These are phyloP conservation scores for Pyricularia grisea DNA, from an alignment of 2,329 filamentous ascomycete genomes.

Conservation along the genomic window DNA sequence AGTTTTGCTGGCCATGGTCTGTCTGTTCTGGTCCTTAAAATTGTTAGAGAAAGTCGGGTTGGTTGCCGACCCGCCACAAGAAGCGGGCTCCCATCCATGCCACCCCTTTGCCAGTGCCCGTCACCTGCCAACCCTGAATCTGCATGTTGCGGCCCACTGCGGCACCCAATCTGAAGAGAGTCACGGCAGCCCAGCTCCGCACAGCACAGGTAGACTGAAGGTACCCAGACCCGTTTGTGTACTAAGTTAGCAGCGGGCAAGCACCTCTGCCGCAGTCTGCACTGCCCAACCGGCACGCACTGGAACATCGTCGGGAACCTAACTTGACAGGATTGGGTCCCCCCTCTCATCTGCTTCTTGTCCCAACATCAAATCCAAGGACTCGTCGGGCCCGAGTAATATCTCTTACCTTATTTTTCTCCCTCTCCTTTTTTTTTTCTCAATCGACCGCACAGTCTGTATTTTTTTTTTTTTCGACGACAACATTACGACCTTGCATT, in stretches of 20 bases:
- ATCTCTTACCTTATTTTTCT: not conserved
- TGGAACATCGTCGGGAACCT: not conserved
- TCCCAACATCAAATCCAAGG: not conserved
- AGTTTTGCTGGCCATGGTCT: not conserved
- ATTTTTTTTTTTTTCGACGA: not conserved
- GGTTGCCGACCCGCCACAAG: not conserved
- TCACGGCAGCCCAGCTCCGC: not conserved
- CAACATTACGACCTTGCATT: not conserved
- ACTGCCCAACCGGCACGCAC: not conserved
- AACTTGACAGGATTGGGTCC: not conserved
- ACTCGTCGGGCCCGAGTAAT: not conserved
- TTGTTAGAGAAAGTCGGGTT: not conserved
- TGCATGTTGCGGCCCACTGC: not conserved
- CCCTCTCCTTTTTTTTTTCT: not conserved
- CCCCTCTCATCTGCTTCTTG: not conserved
- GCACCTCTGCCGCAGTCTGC: not conserved
- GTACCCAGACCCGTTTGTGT: not conserved
- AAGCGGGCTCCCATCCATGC: not conserved
- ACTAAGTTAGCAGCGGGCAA: not conserved
- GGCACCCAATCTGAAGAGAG: not conserved
- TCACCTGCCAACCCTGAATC: conserved; percentile 4
- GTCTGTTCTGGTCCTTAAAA: not conserved
- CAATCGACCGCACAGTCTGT: not conserved
- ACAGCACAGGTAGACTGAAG: not conserved
- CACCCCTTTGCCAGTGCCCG: conserved; percentile 2